These are phyloP conservation scores for Saposhnikovia divaricata DNA, from an alignment of 129 eudicot genomes.

Conservation along the genomic window DNA sequence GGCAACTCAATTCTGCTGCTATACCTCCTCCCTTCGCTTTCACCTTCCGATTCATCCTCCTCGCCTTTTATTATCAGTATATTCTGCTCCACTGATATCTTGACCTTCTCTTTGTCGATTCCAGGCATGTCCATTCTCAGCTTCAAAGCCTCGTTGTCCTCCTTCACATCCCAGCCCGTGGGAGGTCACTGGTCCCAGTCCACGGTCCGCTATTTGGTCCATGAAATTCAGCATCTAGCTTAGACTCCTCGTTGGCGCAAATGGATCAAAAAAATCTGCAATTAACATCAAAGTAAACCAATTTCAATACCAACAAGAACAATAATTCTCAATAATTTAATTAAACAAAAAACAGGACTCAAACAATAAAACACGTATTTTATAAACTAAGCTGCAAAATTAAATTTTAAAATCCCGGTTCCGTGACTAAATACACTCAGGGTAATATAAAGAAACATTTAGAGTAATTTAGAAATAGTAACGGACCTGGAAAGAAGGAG, in stretches of 20 bases:
- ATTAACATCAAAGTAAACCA: neutral
- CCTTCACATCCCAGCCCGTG: conserved; percentile 56
- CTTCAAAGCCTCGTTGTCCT: conserved; percentile 28
- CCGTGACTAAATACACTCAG: neutral
- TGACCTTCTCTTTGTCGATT: conserved; percentile 58
- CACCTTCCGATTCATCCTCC: conserved; percentile 34
- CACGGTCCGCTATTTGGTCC: conserved; percentile 51
- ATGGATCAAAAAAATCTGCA: conserved; percentile 49
- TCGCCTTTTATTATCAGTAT: conserved; percentile 49
- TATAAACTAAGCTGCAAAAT: too few relatives aligned
- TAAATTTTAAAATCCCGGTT: neutral
- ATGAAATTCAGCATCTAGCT: conserved; percentile 58
- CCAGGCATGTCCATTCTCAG: conserved; percentile 78
- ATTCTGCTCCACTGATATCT: conserved; percentile 53
- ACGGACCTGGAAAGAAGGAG: neutral
- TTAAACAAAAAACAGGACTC: too few relatives aligned
- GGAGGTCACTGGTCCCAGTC: conserved; percentile 14
- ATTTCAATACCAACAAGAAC: neutral
- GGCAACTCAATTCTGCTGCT: conserved; percentile 50
- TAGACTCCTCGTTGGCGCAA: conserved; percentile 45
- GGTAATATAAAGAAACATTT: neutral
- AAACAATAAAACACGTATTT: too few relatives aligned
- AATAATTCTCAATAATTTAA: too few relatives aligned
- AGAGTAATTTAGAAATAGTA: neutral
- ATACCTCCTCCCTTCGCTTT: conserved; percentile 38